phyloP scores from a whole-genome alignment of 2,329 filamentous ascomycete genomes.

The Aspergillus neotritici region DNA sequence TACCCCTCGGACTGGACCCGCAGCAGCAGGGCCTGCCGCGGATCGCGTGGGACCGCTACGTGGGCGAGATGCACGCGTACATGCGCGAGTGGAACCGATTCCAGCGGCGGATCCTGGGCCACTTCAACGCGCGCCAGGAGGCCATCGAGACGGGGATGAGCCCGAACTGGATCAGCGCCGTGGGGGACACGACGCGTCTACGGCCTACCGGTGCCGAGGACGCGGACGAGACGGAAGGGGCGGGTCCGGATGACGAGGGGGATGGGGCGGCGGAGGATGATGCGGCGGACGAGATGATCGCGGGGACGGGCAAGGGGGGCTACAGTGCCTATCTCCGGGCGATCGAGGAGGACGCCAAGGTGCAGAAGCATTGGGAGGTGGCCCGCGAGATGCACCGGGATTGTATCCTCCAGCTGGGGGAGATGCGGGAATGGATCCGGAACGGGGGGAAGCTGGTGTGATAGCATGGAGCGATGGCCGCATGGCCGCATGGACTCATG shows the following conservation, averaged over 20 bases:
- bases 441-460: conserved; percentile 28
- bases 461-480: not conserved
- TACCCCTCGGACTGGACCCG: conserved; percentile 25
- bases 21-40: conserved; percentile 37
- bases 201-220: conserved; percentile 25
- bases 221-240: conserved; percentile 14
- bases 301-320: conserved; percentile 34
- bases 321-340: conserved; percentile 42
- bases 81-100: conserved; percentile 53
- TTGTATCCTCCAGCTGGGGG: conserved; percentile 38
- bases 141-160: conserved; percentile 42
- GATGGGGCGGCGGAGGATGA: conserved; percentile 11
- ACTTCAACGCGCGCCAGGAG: conserved; percentile 51
- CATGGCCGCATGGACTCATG: not conserved
- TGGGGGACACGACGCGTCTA: conserved; percentile 42
- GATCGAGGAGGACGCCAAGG: conserved; percentile 41
- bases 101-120: conserved; percentile 49
- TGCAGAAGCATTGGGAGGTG: conserved; percentile 45
- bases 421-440: conserved; percentile 35
- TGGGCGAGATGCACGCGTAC: conserved; percentile 50
- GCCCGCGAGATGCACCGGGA: conserved; percentile 42
- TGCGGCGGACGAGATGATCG: conserved; percentile 22
- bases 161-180: conserved; percentile 48
- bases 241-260: conserved; percentile 14
- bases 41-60: conserved; percentile 47